A percentile compares a stretch with the other conserved stretches of the same genome.
phyloP scores from a whole-genome alignment of 2,329 filamentous ascomycete genomes.

The Sordariomycetes sp. region DNA sequence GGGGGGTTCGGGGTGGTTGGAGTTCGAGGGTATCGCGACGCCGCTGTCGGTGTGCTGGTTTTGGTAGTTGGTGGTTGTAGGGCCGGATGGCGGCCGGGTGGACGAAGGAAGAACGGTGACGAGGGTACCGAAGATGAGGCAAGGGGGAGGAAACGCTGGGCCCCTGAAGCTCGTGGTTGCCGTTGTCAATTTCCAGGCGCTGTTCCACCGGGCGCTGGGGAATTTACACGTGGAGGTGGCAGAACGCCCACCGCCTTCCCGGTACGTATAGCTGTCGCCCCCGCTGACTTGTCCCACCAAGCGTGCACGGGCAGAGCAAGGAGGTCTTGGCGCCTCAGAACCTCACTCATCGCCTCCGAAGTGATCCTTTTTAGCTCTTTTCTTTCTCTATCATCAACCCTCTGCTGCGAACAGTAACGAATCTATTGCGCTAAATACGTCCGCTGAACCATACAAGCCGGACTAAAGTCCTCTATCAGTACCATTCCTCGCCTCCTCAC shows the following conservation, averaged over 20 bases:
- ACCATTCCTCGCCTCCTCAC: neutral
- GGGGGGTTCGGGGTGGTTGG: neutral
- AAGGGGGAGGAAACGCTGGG: neutral
- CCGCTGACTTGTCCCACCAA: neutral
- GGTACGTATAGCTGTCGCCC: neutral
- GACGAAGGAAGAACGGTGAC: neutral
- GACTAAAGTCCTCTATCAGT: neutral
- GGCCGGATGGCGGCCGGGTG: neutral
- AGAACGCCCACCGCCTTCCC: neutral
- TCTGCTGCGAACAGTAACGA: neutral
- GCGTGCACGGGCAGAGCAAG: too few relatives aligned
- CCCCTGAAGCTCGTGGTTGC: neutral
- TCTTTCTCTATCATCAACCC: neutral
- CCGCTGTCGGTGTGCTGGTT: neutral
- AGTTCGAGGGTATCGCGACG: neutral
- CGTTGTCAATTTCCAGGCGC: neutral
- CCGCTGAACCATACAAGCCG: neutral
- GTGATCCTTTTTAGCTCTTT: neutral
- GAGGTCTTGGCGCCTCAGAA: neutral
- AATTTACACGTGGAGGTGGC: neutral
- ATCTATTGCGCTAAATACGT: neutral
- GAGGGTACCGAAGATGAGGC: neutral
- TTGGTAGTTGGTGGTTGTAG: neutral
- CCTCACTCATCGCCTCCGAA: neutral
- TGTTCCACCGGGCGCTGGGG: neutral